Evolutionary conservation across 1,139 yeast genomes (phyloP).

Genomic region (Diutina rugosa): DNA sequence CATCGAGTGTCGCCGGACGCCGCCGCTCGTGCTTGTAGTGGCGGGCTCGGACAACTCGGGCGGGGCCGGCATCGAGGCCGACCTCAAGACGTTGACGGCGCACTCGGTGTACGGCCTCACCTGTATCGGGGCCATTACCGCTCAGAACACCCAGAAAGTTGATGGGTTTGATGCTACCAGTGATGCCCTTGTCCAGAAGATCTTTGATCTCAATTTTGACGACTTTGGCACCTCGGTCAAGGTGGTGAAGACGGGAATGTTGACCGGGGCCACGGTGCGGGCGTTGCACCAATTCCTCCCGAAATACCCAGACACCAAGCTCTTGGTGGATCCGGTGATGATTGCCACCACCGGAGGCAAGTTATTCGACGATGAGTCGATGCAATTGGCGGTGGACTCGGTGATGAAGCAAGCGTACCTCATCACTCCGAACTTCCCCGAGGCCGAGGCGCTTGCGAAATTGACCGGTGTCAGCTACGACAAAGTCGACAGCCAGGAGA

Average conservation of each 20-base stretch:
- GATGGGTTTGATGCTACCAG: slow-evolving; percentile 34
- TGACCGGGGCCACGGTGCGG: slow-evolving; percentile 44
- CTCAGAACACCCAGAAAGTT: slow-evolving; percentile 67
- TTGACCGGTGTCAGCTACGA: slow-evolving; percentile 8
- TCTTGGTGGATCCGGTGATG: slow-evolving; percentile 77
- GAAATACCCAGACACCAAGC: slow-evolving; percentile 12
- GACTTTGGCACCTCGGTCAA: slow-evolving; percentile 44
- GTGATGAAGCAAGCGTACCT: slow-evolving; percentile 45
- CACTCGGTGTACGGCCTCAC: slow-evolving; percentile 75
- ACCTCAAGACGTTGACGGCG: slow-evolving; percentile 68
- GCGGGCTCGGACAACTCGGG: slow-evolving; percentile 90
- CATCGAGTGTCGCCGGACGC: not conserved
- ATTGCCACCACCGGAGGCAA: slow-evolving; percentile 65
- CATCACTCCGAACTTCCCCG: slow-evolving; percentile 67
- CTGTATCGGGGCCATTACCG: slow-evolving; percentile 71
- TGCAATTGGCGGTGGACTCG: slow-evolving; percentile 28
- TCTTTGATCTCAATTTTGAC: slow-evolving; percentile 39
- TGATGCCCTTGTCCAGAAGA: slow-evolving; percentile 24
- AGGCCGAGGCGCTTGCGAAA: slow-evolving; percentile 35
- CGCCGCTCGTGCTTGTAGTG: slow-evolving; percentile 43
- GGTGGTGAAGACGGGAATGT: slow-evolving; percentile 75
- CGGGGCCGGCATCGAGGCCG: slow-evolving; percentile 95
- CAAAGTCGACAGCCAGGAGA: slow-evolving; percentile 10
- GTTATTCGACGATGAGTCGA: slow-evolving; percentile 36
- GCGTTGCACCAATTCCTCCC: slow-evolving; percentile 27